Conservation (phyloP, 1,139 yeast genomes). For the Wickerhamomyces sp. region DNA sequence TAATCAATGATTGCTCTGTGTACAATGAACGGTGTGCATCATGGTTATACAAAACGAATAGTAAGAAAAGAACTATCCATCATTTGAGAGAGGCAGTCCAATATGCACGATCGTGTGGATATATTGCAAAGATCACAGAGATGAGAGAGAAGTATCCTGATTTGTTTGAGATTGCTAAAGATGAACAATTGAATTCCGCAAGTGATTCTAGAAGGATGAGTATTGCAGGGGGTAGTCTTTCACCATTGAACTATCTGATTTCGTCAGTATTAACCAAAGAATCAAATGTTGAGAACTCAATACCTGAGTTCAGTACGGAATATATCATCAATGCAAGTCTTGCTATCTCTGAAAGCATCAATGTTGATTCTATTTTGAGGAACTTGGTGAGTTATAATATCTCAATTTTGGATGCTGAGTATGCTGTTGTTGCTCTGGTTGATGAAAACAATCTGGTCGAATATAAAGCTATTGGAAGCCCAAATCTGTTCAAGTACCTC, state of each 20-base stretch:
- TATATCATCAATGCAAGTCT: constrained; percentile 37
- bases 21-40: constrained; percentile 41
- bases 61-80: constrained; percentile 10
- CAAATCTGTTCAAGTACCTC: constrained; percentile 26
- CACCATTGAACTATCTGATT: constrained; percentile 13
- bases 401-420: constrained; percentile 39
- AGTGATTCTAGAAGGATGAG: constrained; percentile 2
- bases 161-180: constrained; percentile 10
- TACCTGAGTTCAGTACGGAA: constrained; percentile 12
- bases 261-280: constrained; percentile 15
- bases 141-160: constrained; percentile 13
- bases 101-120: constrained; percentile 4
- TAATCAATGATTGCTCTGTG: constrained; percentile 39
- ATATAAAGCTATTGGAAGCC: constrained; percentile 39
- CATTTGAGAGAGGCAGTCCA: constrained; percentile 14
- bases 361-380: constrained; percentile 34
- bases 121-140: neutral
- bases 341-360: constrained; percentile 44
- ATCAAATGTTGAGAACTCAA: constrained; percentile 8
- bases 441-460: constrained; percentile 35
- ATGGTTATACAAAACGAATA: constrained; percentile 35
- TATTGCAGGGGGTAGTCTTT: constrained; percentile 3
- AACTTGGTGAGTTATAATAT: constrained; percentile 40
- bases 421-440: constrained; percentile 40
- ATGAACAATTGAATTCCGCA: constrained; percentile 2